Evolutionary conservation across 2,329 filamentous ascomycete species (phyloP).

Genomic region (Scortechinia acanthostroma): DNA sequence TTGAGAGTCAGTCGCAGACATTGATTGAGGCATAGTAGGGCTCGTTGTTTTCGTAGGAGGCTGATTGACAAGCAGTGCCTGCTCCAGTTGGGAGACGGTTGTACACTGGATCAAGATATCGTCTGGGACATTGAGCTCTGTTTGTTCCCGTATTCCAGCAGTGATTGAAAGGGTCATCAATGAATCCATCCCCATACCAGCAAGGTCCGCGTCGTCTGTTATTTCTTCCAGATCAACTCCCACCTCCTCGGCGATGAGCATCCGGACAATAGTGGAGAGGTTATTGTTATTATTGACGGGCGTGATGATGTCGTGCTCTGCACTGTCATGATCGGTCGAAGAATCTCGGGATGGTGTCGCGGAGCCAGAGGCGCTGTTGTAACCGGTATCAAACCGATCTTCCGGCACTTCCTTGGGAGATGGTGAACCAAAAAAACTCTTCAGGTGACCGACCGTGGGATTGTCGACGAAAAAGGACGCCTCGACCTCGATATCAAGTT

Average conservation of each 20-base stretch:
- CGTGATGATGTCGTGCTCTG: slow-evolving; percentile 41
- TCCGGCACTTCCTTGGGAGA: slow-evolving; percentile 6
- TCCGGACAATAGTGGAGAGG: slow-evolving; percentile 45
- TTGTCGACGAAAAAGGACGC: slow-evolving; percentile 45
- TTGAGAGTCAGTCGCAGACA: slow-evolving; percentile 4
- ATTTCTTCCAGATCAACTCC: slow-evolving; percentile 62
- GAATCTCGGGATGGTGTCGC: neutral
- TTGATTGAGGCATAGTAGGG: no score
- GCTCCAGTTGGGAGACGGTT: neutral
- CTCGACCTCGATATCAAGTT: slow-evolving; percentile 44
- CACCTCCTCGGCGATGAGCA: slow-evolving; percentile 66
- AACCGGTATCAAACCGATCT: no score
- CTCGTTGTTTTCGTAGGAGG: neutral
- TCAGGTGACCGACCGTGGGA: slow-evolving; percentile 41
- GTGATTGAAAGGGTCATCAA: slow-evolving; percentile 48
- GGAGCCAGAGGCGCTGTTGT: no score
- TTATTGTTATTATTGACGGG: slow-evolving; percentile 30
- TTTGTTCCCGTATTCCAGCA: slow-evolving; percentile 43
- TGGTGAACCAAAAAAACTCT: slow-evolving; percentile 17
- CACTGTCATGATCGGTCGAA: slow-evolving; percentile 24
- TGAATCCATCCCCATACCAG: slow-evolving; percentile 51
- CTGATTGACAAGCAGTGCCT: neutral
- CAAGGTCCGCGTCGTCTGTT: slow-evolving; percentile 40
- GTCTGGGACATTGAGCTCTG: slow-evolving; percentile 41
- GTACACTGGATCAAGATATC: slow-evolving; percentile 41